Evolutionary conservation across 2,329 filamentous ascomycete genomes (phyloP), one percentile per base, ranked within the genome.

Genomic region (Apiospora marii): DNA sequence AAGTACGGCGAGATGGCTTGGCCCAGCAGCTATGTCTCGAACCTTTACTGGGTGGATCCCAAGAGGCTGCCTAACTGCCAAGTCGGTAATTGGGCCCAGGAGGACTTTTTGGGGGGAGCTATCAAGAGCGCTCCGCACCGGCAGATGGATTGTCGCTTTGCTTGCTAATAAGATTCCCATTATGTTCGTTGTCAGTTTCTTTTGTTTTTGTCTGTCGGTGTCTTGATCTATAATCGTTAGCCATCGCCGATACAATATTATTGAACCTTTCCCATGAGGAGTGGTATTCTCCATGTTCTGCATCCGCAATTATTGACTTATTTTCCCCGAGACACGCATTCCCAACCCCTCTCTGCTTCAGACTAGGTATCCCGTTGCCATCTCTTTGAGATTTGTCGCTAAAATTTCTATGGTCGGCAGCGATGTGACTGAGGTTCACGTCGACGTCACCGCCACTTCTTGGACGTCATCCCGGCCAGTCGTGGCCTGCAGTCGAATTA

Each of bases 141-240:
- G 14, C 67, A 69, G 24, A 69, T 69, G 67, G 67, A 70, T 43
- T 43, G 69, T 61, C 69, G 46, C 5, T 70, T 53, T 41, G 27
- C 49, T 44, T 70, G 48, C 30, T 70, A 37, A 41, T 70, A 37
- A 41, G 49, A 16, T 16, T 44, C 13, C 43, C 13, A 44, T 14
- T 44, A 44, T 13, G 12, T 44, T 44, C 12, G 43, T 14, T 44
- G 43, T 10, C 13, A 44, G 12, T 44, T 44, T 44, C 2, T 14
- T 44, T 16, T 14, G 13, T 4, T 44, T 44, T 44, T 44, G 43
- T 44, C 14, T 44, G 3, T 14, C 43, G 5, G 43, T 16, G 4
- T 44, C 4, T 16, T 14, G 2, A 14, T 44, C 5, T 14, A 14
- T 16, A 44, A 0, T 44, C 1, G 13, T 44, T 44, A 4, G 3